phyloP scores from a whole-genome alignment of 345 rosid species.

The Psidium guajava region DNA sequence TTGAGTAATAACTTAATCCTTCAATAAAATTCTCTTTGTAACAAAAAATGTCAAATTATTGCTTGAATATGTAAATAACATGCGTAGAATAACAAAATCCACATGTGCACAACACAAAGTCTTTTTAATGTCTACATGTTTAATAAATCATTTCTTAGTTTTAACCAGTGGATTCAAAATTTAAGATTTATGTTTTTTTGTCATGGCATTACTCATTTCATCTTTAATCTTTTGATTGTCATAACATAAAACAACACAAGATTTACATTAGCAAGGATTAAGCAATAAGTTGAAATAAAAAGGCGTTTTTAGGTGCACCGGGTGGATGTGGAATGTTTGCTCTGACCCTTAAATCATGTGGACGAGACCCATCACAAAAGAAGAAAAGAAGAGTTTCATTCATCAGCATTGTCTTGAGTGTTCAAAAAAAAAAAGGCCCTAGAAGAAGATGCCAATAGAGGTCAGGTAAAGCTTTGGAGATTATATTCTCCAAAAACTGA shows the following conservation, averaged over 20 bases:
- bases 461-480: neutral
- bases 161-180: neutral
- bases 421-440: no score
- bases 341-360: no score
- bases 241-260: neutral
- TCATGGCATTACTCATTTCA: neutral
- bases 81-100: neutral
- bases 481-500: neutral
- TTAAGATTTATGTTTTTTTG: neutral
- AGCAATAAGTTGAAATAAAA: neutral
- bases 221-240: neutral
- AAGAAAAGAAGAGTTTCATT: neutral
- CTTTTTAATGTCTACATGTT: neutral
- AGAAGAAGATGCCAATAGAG: neutral
- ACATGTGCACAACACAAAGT: neutral
- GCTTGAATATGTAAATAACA: neutral
- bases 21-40: no score
- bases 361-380: no score
- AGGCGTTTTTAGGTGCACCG: neutral
- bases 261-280: neutral
- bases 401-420: neutral
- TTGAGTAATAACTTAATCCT: no score
- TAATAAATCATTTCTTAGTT: neutral
- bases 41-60: neutral
- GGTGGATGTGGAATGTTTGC: neutral